Conservation (phyloP, 371 early-diverging fungal species). For the Zychaea mexicana region DNA sequence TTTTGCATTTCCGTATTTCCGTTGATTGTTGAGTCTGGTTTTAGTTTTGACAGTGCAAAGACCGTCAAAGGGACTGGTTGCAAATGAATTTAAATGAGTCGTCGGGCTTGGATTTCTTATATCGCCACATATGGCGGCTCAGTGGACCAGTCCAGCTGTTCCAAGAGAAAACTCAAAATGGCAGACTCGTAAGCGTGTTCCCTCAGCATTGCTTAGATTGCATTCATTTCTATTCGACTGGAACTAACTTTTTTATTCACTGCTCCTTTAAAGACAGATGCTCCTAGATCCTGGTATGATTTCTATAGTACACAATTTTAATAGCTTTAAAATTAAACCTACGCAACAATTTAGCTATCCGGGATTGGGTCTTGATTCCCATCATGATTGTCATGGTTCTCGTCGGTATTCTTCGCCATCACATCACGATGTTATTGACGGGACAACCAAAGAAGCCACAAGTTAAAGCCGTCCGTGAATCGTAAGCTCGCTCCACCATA, state of each 20-base stretch:
- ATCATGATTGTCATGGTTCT: conserved; percentile 97
- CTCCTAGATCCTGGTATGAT: conserved; percentile 65
- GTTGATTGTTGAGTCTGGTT: too few species aligned
- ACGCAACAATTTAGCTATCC: conserved; percentile 59
- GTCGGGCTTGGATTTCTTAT: too few species aligned
- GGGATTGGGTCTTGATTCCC: conserved; percentile 95
- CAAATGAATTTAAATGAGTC: too few species aligned
- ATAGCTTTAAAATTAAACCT: not conserved
- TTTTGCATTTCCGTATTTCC: too few species aligned
- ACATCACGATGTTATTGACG: conserved; percentile 85
- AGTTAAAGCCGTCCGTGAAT: conserved; percentile 78
- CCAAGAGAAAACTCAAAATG: not conserved
- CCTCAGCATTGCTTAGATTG: not conserved
- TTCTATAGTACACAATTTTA: not conserved
- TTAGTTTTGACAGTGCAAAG: too few species aligned
- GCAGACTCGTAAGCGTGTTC: conserved; percentile 10
- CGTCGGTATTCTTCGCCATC: conserved; percentile 85
- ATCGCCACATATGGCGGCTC: too few species aligned
- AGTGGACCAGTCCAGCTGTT: too few species aligned
- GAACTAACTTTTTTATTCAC: not conserved
- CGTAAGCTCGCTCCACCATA: conserved; percentile 38
- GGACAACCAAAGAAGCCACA: conserved; percentile 78
- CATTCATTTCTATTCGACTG: not conserved
- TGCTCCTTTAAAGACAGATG: conserved; percentile 38
- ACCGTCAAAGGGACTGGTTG: too few species aligned